Conservation (phyloP, 2,329 filamentous ascomycete genomes). For the Penicillium occitanis region DNA sequence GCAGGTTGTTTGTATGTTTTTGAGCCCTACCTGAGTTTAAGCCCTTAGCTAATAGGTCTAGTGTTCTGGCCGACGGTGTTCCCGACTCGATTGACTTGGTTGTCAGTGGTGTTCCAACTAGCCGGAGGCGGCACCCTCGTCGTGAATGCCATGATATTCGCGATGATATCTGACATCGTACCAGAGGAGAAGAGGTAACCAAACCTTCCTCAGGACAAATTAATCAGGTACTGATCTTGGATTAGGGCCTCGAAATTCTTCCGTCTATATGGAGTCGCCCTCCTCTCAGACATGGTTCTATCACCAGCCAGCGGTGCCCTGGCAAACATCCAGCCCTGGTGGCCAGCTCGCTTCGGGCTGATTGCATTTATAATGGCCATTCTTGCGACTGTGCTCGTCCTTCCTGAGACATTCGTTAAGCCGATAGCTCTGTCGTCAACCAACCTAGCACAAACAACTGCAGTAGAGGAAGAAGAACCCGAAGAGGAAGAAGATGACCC, state of each 20-base stretch:
- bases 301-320: constrained; percentile 18
- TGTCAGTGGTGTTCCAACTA: constrained; percentile 19
- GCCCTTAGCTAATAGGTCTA: neutral
- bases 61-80: constrained; percentile 22
- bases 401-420: constrained; percentile 20
- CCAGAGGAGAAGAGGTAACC: constrained; percentile 21
- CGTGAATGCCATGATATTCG: constrained; percentile 22
- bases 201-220: neutral
- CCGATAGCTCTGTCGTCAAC: neutral
- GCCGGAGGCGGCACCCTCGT: constrained; percentile 20
- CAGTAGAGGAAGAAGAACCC: constrained; percentile 12
- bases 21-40: neutral
- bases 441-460: neutral
- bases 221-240: neutral
- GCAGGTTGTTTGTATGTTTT: constrained; percentile 18
- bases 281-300: constrained; percentile 20
- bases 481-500: constrained; percentile 22
- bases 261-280: constrained; percentile 20
- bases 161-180: constrained; percentile 18
- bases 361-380: constrained; percentile 20
- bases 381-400: constrained; percentile 14
- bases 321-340: constrained; percentile 20
- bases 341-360: constrained; percentile 21
- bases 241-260: constrained; percentile 22
- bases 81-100: constrained; percentile 20